These are phyloP conservation scores for Brassica rapa DNA, from an alignment of 345 rosid species.

Conservation along the genomic window DNA sequence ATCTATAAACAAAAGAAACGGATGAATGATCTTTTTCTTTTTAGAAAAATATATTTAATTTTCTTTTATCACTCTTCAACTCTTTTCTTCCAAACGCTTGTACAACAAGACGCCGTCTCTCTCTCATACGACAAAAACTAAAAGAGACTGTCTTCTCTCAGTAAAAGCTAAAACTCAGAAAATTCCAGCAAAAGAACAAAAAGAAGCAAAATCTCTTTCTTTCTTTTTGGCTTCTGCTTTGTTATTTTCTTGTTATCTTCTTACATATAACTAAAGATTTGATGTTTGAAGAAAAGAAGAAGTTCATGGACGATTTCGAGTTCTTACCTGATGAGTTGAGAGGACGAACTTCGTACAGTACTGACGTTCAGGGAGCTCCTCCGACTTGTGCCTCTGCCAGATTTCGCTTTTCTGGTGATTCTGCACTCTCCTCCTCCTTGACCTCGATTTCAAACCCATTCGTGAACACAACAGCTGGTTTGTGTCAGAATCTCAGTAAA, in stretches of 20 bases:
- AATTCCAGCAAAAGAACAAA: background rate
- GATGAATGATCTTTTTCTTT: background rate
- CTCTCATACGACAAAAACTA: background rate
- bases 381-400: background rate
- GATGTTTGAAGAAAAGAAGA: background rate
- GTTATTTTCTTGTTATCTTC: background rate
- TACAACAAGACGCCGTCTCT: background rate
- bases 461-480: slow-evolving; percentile 34
- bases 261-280: background rate
- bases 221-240: background rate
- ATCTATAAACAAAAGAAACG: background rate
- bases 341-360: background rate
- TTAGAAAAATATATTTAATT: background rate
- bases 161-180: background rate
- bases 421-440: background rate
- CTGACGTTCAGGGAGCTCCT: background rate
- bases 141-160: background rate
- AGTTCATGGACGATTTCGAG: background rate
- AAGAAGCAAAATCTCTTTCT: background rate
- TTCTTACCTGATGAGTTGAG: background rate
- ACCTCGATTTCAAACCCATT: slow-evolving; percentile 24
- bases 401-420: background rate
- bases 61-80: background rate
- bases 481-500: slow-evolving; percentile 32
- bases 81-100: background rate